These are phyloP conservation scores for Suillus placidus DNA, from an alignment of 768 basidiomycete species.

Conservation along the genomic window DNA sequence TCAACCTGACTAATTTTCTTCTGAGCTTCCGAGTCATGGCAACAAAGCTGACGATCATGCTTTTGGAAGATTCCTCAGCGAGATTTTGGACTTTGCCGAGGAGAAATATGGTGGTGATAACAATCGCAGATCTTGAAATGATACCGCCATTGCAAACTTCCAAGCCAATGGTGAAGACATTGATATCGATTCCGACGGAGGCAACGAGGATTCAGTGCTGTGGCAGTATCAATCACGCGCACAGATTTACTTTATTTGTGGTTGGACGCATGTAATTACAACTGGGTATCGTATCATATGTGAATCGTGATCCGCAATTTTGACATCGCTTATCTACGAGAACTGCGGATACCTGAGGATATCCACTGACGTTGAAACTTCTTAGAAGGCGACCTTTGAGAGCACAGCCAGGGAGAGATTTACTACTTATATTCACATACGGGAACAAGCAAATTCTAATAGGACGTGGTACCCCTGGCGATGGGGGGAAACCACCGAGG, in stretches of 20 bases:
- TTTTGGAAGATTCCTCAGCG: neutral
- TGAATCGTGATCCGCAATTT: neutral
- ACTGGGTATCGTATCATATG: neutral
- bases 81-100: neutral
- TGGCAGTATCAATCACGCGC: neutral
- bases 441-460: neutral
- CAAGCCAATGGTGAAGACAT: neutral
- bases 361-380: neutral
- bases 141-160: neutral
- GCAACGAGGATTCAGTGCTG: neutral
- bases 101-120: neutral
- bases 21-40: neutral
- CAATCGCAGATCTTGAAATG: conserved; percentile 1
- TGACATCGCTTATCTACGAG: neutral
- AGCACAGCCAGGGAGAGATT: neutral
- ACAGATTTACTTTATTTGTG: neutral
- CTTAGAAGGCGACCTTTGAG: neutral
- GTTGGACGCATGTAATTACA: neutral
- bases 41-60: neutral
- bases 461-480: neutral
- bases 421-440: neutral
- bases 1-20: neutral
- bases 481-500: neutral
- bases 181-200: neutral
- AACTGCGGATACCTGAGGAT: neutral